Evolutionary conservation across 768 basidiomycete species (phyloP), one percentile per base, ranked within the genome.

Genomic region (Leccinum disarticulatum): DNA sequence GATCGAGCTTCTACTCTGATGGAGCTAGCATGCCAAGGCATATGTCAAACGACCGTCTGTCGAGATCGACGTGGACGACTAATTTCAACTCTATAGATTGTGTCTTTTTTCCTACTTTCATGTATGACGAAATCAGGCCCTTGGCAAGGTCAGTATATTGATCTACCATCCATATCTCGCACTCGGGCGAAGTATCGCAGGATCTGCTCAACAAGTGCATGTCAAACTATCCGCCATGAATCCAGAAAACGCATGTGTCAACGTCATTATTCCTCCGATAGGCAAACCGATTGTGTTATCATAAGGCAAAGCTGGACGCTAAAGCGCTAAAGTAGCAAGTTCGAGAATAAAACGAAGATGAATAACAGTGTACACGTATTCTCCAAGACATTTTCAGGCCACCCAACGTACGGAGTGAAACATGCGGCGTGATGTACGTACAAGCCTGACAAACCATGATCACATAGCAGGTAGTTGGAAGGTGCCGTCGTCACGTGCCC

Each of bases 1-100:
- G 67, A 9, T 74, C 69, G 3, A 7, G 50, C 10, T 59, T 69
- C 25, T 74, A 71, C 53, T 72, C 72, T 3, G 64, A 69, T 7
- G 61, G 69, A 46, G 67, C 70, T 11, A 51, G 61, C 46, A 27
- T 69, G 14, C 59, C 50, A 41, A 67, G 38, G 43, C 2, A 11
- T 11, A 10, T 43, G n/a, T 4, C 8, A 43, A 11, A 43, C 43
- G 2, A 9, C 43, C n/a, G n/a, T 11, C 43, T 5, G 43, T 43
- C 43, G 9, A 43, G n/a, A 43, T 43, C n/a, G n/a, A 19, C n/a
- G 10, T 43, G n/a, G n/a, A 19, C n/a, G 19, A 19, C 10, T 43
- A 19, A 10, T n/a, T 41, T 38, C 36, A 17, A 38, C 36, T 38
- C 7, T 8, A 6, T 43, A 9, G 41, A 10, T 43, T 9, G 2